phyloP scores from a whole-genome alignment of 345 rosid genomes.

The Syzygium oleosum region DNA sequence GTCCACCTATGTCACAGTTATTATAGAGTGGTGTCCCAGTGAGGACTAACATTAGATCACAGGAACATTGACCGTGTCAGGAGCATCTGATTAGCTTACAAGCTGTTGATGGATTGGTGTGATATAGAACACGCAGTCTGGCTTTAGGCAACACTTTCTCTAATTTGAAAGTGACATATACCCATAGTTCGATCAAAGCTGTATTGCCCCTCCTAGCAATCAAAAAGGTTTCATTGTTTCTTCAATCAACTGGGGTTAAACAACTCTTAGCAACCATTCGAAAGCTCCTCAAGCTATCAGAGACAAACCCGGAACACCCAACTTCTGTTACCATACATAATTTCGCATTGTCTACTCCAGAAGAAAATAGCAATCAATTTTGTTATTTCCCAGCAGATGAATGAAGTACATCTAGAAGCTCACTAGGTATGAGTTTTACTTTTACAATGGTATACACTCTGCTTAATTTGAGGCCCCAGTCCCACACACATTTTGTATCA shows the following conservation, averaged over 20 bases:
- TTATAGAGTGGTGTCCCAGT: neutral
- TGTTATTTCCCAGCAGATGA: neutral
- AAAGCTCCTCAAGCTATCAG: neutral
- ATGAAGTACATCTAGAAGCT: neutral
- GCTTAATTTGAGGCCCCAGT: neutral
- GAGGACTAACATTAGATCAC: neutral
- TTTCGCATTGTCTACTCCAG: neutral
- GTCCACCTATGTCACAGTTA: neutral
- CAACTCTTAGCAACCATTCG: neutral
- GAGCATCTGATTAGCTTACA: neutral
- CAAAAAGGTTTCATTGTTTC: neutral
- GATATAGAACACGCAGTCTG: neutral
- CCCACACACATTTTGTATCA: neutral
- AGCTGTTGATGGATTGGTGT: neutral
- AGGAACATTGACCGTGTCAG: neutral
- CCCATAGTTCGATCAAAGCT: neutral
- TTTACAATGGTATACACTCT: neutral
- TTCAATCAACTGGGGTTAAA: neutral
- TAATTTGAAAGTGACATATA: neutral
- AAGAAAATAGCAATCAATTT: neutral
- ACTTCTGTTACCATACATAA: neutral
- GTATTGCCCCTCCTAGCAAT: neutral
- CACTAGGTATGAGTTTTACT: conserved; percentile 1
- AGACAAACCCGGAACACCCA: neutral
- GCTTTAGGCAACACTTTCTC: neutral